Conservation (phyloP, 2,329 filamentous ascomycete species). For the Verticillium longisporum region DNA sequence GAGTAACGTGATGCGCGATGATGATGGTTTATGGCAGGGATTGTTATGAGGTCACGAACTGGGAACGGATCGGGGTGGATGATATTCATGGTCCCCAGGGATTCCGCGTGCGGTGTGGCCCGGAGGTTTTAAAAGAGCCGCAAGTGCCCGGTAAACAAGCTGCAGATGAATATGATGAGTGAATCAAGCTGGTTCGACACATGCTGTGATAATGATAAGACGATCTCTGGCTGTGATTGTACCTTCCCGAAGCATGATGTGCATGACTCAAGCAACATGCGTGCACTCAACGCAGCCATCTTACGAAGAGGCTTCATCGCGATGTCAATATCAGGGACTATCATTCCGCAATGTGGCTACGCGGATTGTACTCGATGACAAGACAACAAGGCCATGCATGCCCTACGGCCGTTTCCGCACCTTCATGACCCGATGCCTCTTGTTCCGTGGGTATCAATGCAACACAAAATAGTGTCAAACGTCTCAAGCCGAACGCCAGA, state of each 20-base stretch:
- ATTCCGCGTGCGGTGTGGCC: not conserved
- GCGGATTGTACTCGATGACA: no score
- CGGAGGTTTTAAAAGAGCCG: not conserved
- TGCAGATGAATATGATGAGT: not conserved
- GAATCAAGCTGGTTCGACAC: not conserved
- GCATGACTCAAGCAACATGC: no score
- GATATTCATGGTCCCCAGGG: slow-evolving; percentile 6
- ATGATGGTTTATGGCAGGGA: slow-evolving; percentile 24
- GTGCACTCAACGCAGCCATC: no score
- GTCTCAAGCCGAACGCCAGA: not conserved
- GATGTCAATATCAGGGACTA: no score
- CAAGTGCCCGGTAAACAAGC: not conserved
- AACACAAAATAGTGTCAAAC: not conserved
- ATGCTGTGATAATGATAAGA: no score
- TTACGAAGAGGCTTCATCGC: no score
- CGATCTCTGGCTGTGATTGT: no score
- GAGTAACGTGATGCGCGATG: slow-evolving; percentile 14
- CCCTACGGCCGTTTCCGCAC: not conserved
- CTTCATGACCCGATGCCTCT: not conserved
- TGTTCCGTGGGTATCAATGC: not conserved
- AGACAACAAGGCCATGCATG: not conserved
- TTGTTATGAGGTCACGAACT: slow-evolving; percentile 18
- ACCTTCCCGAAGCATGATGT: no score
- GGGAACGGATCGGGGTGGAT: slow-evolving; percentile 15
- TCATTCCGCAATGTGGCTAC: no score